These are phyloP conservation scores for Phyllosticta citrichinensis DNA, from an alignment of 2,329 filamentous ascomycete genomes.

Conservation along the genomic window DNA sequence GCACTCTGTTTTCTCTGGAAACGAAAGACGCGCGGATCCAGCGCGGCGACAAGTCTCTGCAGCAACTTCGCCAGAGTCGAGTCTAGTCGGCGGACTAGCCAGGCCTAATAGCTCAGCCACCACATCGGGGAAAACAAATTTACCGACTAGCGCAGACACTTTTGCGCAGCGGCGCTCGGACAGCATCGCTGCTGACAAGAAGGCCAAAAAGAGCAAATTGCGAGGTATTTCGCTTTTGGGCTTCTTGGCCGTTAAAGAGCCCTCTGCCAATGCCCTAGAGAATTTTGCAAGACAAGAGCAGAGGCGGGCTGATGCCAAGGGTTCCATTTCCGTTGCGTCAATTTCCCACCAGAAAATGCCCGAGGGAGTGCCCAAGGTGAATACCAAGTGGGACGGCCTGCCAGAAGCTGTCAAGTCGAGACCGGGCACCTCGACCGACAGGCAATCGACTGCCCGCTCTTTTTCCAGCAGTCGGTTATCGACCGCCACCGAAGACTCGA, in stretches of 20 bases:
- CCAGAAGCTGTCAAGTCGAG: slow-evolving; percentile 28
- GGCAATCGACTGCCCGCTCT: neutral
- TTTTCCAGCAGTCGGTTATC: neutral
- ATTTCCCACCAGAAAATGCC: slow-evolving; percentile 39
- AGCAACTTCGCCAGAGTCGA: neutral
- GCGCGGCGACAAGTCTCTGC: neutral
- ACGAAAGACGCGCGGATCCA: neutral
- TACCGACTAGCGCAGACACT: neutral
- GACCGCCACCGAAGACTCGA: neutral
- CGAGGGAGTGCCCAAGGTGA: slow-evolving; percentile 40
- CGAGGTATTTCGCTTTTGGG: slow-evolving; percentile 31
- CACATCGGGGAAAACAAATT: neutral
- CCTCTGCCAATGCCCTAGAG: slow-evolving; percentile 36
- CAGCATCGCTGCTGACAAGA: neutral
- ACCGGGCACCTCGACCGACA: neutral
- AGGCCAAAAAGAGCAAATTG: slow-evolving; percentile 1
- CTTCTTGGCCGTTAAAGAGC: slow-evolving; percentile 40
- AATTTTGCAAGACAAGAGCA: slow-evolving; percentile 35
- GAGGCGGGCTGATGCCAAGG: slow-evolving; percentile 14
- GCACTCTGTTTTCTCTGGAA: neutral
- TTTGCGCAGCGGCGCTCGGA: neutral
- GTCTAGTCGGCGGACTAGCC: neutral
- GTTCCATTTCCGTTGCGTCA: slow-evolving; percentile 21
- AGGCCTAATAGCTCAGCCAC: neutral
- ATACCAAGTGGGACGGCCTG: slow-evolving; percentile 45